These are phyloP conservation scores for Eucalyptus paniculata DNA, from an alignment of 345 rosid species.

Conservation along the genomic window DNA sequence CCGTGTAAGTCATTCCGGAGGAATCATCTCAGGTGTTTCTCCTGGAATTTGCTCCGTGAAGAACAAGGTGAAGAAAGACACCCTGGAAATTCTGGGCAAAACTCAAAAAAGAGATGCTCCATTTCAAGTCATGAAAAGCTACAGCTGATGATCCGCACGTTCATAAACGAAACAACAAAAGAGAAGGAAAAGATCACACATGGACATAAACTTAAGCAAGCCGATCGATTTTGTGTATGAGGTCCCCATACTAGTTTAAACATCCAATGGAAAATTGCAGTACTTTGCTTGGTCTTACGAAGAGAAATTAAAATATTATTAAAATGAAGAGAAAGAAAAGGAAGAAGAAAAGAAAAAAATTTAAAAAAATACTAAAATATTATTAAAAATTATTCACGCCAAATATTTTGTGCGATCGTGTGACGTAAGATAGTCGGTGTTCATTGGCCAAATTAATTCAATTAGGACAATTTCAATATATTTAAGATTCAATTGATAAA, in stretches of 20 bases:
- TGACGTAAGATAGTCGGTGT: rapidly evolving
- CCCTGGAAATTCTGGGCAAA: not conserved
- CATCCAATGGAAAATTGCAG: not conserved
- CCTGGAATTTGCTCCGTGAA: not conserved
- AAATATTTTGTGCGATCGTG: rapidly evolving
- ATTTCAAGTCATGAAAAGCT: not conserved
- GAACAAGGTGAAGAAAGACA: not conserved
- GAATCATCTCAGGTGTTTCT: not conserved
- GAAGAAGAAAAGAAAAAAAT: not conserved
- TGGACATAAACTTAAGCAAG: not conserved
- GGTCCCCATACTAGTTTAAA: not conserved
- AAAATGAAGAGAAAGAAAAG: not conserved
- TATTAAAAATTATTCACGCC: too few relatives aligned
- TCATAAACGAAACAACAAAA: not conserved
- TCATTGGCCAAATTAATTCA: too few relatives aligned
- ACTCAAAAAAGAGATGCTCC: not conserved
- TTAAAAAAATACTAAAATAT: too few relatives aligned
- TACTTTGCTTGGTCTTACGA: not conserved
- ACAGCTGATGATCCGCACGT: not conserved
- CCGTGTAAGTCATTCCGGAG: not conserved
- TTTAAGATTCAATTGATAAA: not conserved
- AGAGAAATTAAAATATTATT: too few relatives aligned
- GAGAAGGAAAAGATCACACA: not conserved
- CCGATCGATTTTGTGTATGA: not conserved
- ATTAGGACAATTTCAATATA: too few relatives aligned